These are phyloP conservation scores for Xylariaceae sp. DNA, from an alignment of 2,329 filamentous ascomycete genomes.

Conservation along the genomic window DNA sequence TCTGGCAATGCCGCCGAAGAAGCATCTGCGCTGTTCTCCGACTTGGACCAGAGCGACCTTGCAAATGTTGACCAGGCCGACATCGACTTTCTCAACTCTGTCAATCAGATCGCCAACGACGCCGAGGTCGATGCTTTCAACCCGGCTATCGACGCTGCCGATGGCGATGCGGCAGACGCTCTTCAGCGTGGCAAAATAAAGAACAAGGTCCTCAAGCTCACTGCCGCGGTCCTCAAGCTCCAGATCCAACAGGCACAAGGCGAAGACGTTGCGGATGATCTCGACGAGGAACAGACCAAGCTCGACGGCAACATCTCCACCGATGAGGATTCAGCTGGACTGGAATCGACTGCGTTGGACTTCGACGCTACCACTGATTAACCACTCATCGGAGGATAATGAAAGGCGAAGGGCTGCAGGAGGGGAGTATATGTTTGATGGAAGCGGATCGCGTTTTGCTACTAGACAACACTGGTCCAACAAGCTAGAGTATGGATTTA, in stretches of 20 bases:
- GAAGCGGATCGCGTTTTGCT: neutral
- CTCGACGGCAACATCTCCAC: constrained; percentile 49
- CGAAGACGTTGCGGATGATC: constrained; percentile 39
- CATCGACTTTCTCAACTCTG: constrained; percentile 45
- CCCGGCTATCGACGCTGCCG: constrained; percentile 46
- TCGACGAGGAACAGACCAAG: constrained; percentile 47
- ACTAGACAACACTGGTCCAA: neutral
- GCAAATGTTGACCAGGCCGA: constrained; percentile 44
- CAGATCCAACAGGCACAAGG: constrained; percentile 50
- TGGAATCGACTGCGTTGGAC: constrained; percentile 37
- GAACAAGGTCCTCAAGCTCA: constrained; percentile 58
- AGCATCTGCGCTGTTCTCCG: constrained; percentile 37
- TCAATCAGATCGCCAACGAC: constrained; percentile 50
- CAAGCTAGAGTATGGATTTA: constrained; percentile 10
- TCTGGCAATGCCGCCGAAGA: constrained; percentile 43
- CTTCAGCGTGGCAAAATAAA: constrained; percentile 54
- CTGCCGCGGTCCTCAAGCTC: constrained; percentile 47
- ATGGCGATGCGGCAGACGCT: constrained; percentile 42
- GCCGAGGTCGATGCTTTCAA: constrained; percentile 53
- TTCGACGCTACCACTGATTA: constrained; percentile 33
- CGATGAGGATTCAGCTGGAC: constrained; percentile 45
- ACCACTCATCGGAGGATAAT: neutral
- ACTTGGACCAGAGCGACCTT: constrained; percentile 37
- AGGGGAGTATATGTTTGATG: neutral
- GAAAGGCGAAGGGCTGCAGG: neutral